phyloP scores from a whole-genome alignment of 148 eudicot genomes.

The Silene latifolia region DNA sequence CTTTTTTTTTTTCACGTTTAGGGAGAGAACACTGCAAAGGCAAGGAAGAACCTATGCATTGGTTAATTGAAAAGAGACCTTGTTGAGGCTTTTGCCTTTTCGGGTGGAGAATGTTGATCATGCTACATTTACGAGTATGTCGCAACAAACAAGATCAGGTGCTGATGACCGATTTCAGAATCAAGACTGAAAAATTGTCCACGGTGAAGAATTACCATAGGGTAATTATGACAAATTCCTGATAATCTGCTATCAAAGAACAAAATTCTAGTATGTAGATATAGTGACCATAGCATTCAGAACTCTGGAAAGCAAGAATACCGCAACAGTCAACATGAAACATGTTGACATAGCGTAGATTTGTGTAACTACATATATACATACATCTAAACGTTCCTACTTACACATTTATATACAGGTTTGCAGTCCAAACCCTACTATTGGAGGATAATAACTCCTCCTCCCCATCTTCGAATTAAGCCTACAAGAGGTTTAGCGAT shows the following conservation, averaged over 20 bases:
- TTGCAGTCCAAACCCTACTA: neutral
- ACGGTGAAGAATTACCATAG: too few species aligned
- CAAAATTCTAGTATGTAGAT: neutral
- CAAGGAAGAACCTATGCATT: too few species aligned
- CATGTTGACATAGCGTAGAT: too few species aligned
- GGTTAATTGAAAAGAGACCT: constrained; percentile 31
- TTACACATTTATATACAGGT: constrained; percentile 19
- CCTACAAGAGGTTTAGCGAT: neutral
- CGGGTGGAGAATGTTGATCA: constrained; percentile 26
- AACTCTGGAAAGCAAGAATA: too few species aligned
- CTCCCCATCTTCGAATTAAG: neutral
- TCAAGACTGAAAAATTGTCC: too few species aligned
- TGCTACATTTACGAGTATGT: too few species aligned
- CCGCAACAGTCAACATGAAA: too few species aligned
- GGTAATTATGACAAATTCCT: too few species aligned
- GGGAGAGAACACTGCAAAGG: too few species aligned
- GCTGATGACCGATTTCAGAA: too few species aligned
- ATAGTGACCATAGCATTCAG: too few species aligned
- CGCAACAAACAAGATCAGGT: too few species aligned
- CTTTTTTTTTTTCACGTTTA: constrained; percentile 8
- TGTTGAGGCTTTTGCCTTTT: constrained; percentile 70
- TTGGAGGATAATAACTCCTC: neutral
- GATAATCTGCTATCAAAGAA: neutral
- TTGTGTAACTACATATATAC: constrained; percentile 19
- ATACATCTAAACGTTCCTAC: constrained; percentile 10